Percentiles rank a stretch among this genome's conserved stretches.
Evolutionary conservation across 306 rosid genomes (phyloP).

Genomic region (Luffa aegyptiaca): DNA sequence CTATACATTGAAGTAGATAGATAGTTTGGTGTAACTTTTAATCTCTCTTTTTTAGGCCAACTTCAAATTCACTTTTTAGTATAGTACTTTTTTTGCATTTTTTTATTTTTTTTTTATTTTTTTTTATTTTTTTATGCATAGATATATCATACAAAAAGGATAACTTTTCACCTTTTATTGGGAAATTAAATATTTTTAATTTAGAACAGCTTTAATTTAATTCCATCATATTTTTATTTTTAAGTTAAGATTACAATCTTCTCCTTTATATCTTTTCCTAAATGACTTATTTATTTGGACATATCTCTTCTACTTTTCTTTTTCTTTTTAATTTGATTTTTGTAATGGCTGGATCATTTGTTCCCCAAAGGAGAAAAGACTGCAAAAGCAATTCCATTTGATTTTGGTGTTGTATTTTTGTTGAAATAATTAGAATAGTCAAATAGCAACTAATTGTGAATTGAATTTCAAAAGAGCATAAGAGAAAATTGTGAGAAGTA

Average conservation of each 20-base stretch:
- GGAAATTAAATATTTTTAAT: neutral
- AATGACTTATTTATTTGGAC: neutral
- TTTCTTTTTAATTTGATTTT: too few relatives aligned
- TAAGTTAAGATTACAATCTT: too few relatives aligned
- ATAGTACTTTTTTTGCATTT: neutral
- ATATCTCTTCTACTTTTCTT: too few relatives aligned
- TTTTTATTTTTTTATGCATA: neutral
- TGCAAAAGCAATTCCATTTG: too few relatives aligned
- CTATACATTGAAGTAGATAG: neutral
- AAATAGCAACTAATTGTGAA: too few relatives aligned
- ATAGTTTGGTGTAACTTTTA: neutral
- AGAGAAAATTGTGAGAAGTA: too few relatives aligned
- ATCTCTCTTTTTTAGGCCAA: neutral
- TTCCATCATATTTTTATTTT: too few relatives aligned
- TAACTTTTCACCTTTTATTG: neutral
- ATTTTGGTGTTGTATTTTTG: neutral
- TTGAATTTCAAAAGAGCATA: too few relatives aligned
- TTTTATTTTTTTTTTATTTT: neutral
- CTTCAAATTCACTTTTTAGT: neutral
- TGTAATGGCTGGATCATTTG: too few relatives aligned
- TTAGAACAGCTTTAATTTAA: neutral
- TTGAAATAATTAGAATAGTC: too few relatives aligned
- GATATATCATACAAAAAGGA: neutral
- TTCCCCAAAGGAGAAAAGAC: too few relatives aligned
- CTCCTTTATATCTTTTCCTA: neutral